Conservation (phyloP, 1,139 yeast genomes). For the Geotrichum fermentans region DNA sequence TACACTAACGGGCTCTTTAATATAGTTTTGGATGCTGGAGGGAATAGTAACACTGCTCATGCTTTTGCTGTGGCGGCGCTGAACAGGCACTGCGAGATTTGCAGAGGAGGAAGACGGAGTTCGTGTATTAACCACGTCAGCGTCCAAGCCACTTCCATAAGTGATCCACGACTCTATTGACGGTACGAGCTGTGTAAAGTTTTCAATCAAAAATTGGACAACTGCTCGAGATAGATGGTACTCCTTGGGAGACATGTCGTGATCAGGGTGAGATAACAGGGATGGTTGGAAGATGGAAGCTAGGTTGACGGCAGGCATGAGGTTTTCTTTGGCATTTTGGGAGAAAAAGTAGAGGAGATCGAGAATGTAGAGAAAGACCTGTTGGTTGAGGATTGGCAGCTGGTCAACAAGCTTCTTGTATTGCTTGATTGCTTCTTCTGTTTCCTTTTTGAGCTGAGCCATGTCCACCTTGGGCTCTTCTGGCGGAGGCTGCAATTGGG, state of each 20-base stretch:
- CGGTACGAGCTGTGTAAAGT: constrained; percentile 41
- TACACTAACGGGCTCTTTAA: constrained; percentile 1
- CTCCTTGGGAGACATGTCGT: constrained; percentile 88
- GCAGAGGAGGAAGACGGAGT: background rate
- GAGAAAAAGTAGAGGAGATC: constrained; percentile 86
- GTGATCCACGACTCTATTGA: constrained; percentile 14
- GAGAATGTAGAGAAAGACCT: constrained; percentile 77
- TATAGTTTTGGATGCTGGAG: constrained; percentile 3
- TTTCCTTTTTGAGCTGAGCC: constrained; percentile 41
- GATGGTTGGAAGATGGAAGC: constrained; percentile 98
- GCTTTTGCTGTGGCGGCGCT: constrained; percentile 35
- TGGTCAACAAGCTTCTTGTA: constrained; percentile 63
- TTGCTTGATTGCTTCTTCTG: constrained; percentile 63
- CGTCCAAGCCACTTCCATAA: background rate
- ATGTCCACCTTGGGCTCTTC: background rate
- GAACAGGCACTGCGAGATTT: constrained; percentile 10
- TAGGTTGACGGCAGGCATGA: constrained; percentile 88
- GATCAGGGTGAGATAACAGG: constrained; percentile 86
- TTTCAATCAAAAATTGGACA: constrained; percentile 82
- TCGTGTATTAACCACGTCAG: background rate
- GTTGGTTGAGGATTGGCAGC: constrained; percentile 68
- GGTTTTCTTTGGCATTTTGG: constrained; percentile 66
- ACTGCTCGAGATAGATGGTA: constrained; percentile 83
- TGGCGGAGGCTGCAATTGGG: background rate
- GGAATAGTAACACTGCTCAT: constrained; percentile 30